Evolutionary conservation across 2,329 filamentous ascomycete genomes (phyloP), one percentile per base, ranked within the genome.

Genomic region (Delphinella strobiligena): DNA sequence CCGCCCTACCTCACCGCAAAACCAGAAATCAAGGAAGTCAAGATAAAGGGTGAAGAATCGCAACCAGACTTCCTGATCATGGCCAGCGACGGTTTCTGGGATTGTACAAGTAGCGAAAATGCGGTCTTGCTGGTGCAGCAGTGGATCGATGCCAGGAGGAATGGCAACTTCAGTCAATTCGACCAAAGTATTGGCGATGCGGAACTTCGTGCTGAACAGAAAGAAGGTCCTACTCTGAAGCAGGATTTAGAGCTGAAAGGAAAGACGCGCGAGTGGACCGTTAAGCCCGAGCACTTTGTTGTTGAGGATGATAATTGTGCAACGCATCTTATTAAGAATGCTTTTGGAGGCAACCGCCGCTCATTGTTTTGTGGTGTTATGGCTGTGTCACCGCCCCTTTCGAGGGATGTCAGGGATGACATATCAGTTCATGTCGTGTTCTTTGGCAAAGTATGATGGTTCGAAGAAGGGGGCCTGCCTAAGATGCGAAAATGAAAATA

Each of bases 1-100:
- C 78, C 77, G 3, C 80, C 80, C 0, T 84, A 84, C 55, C 58
- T 83, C 48, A 82, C 74, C 0, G 79, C 78, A 1, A 69, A 77
- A 50, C 80, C 80, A 0, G 75, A 76, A 22, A 62, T 84, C 18
- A 77, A 69, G 2, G 75, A 71, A 3, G 72, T 67, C 0, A 57
- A 61, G 22, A 59, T 82, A 4, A 56, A 61, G 0, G 59, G 59
- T 2, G 51, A 53, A 1, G 49, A 46, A 19, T 48, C 47, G 34
- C 24, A 19, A 1, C 60, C 61, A 16, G 68, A 72, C 36, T 83
- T 83, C 49, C 54, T 82, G 37, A 78, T 84, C 45, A 62, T 83
- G 47, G 79, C 77, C 0, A 74, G 69, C 0, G 79, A 84, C 47
- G 79, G 80, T 0, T 53, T 83, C 2, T 85, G 79, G 57, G 55